Evolutionary conservation across 345 rosid species (phyloP).

Genomic region (Eutrema japonicum): DNA sequence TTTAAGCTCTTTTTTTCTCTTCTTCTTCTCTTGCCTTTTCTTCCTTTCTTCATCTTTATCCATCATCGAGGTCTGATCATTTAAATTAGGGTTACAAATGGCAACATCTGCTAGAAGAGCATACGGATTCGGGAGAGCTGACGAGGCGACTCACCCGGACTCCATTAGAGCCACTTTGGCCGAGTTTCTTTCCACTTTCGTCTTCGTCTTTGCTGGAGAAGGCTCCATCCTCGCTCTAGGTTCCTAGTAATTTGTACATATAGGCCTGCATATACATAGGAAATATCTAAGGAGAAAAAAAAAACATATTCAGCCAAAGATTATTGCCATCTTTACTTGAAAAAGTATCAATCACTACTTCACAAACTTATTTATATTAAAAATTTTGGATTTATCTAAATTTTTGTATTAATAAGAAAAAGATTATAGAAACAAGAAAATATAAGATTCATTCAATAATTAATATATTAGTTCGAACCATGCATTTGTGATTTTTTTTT

Average conservation of each 20-base stretch:
- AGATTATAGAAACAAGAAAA: background rate
- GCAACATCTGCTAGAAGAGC: conserved; percentile 43
- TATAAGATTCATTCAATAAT: background rate
- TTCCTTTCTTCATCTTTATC: background rate
- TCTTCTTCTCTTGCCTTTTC: conserved; percentile 10
- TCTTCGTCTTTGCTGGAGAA: conserved; percentile 79
- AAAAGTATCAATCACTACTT: background rate
- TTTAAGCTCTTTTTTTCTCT: conserved; percentile 23
- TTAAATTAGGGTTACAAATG: conserved; percentile 26
- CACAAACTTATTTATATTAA: background rate
- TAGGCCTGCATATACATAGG: background rate
- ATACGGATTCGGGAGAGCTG: conserved; percentile 45
- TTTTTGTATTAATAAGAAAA: background rate
- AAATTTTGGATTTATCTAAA: background rate
- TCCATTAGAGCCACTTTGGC: conserved; percentile 60
- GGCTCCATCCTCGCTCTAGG: conserved; percentile 77
- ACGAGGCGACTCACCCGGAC: conserved; percentile 48
- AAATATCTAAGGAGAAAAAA: background rate
- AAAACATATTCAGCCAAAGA: background rate
- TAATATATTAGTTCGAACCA: background rate
- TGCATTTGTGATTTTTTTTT: conserved; percentile 20
- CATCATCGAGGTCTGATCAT: conserved; percentile 11
- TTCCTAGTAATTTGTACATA: background rate
- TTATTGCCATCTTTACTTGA: background rate
- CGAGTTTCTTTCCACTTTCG: conserved; percentile 70